Conservation (phyloP, 257 asterid species). For the Thymus mandschuricus region DNA sequence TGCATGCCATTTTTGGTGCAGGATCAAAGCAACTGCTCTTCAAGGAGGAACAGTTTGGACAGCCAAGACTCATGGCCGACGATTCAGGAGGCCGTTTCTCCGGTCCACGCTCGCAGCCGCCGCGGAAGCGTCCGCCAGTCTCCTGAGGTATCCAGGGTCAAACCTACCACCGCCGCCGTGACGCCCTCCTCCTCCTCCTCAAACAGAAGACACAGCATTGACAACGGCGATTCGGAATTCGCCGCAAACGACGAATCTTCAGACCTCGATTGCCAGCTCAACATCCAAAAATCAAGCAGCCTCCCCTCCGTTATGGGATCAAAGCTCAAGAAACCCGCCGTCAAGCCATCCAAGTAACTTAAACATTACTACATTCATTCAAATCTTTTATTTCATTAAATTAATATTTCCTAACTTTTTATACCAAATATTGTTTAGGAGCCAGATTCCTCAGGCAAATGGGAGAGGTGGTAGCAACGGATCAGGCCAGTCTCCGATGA, state of each 20-base stretch:
- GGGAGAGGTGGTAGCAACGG: slow-evolving; percentile 57
- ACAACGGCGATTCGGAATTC: slow-evolving; percentile 49
- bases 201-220: slow-evolving; percentile 51
- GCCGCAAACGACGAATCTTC: slow-evolving; percentile 79
- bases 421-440: slow-evolving; percentile 42
- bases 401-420: neutral
- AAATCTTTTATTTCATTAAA: too few species aligned
- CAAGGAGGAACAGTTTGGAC: slow-evolving; percentile 68
- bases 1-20: slow-evolving; percentile 3
- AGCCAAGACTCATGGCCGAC: slow-evolving; percentile 54
- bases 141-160: slow-evolving; percentile 22
- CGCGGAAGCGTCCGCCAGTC: neutral
- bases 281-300: slow-evolving; percentile 41
- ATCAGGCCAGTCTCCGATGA: slow-evolving; percentile 31
- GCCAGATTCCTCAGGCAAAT: slow-evolving; percentile 62
- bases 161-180: neutral
- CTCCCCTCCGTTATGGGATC: slow-evolving; percentile 44
- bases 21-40: slow-evolving; percentile 45
- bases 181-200: slow-evolving; percentile 11
- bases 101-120: neutral
- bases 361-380: neutral
- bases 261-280: slow-evolving; percentile 52
- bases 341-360: slow-evolving; percentile 52
- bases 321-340: slow-evolving; percentile 52
- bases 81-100: slow-evolving; percentile 37